Conservation (phyloP, 345 rosid genomes). For the Gossypium stocksii region DNA sequence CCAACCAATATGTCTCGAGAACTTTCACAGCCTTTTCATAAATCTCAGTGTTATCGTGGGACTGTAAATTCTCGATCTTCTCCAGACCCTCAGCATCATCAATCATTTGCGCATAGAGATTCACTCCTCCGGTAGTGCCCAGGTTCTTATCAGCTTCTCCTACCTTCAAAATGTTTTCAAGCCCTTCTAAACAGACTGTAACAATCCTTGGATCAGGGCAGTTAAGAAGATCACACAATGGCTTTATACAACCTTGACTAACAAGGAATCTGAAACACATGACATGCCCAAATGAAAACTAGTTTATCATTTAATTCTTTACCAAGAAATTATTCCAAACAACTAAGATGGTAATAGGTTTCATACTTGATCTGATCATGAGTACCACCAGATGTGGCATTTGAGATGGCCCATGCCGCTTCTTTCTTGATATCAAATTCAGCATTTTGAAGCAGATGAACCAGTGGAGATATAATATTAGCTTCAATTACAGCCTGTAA, state of each 20-base stretch:
- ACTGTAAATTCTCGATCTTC: conserved; percentile 24
- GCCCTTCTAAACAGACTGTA: conserved; percentile 52
- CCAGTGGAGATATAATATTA: conserved; percentile 55
- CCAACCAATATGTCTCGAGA: conserved; percentile 60
- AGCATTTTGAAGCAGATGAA: conserved; percentile 65
- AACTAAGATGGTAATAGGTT: neutral
- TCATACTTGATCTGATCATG: conserved; percentile 81
- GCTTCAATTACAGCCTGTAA: conserved; percentile 70
- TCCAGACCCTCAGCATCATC: conserved; percentile 1
- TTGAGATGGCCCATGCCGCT: conserved; percentile 89
- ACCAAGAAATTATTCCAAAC: neutral
- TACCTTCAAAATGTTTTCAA: conserved; percentile 52
- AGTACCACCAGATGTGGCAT: conserved; percentile 88
- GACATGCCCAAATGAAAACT: neutral
- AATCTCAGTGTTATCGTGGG: conserved; percentile 36
- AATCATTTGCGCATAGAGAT: conserved; percentile 1
- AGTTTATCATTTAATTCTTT: neutral
- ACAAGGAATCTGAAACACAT: conserved; percentile 45
- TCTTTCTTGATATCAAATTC: conserved; percentile 91
- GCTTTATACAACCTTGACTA: conserved; percentile 78
- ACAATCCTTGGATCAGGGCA: conserved; percentile 78
- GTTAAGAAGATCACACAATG: conserved; percentile 70
- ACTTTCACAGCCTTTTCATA: conserved; percentile 34
- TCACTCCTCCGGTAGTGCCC: neutral
- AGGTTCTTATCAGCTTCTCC: conserved; percentile 37